Conservation (phyloP, 352 stramenopile species). For the Globisporangium rhizosaccharum region DNA sequence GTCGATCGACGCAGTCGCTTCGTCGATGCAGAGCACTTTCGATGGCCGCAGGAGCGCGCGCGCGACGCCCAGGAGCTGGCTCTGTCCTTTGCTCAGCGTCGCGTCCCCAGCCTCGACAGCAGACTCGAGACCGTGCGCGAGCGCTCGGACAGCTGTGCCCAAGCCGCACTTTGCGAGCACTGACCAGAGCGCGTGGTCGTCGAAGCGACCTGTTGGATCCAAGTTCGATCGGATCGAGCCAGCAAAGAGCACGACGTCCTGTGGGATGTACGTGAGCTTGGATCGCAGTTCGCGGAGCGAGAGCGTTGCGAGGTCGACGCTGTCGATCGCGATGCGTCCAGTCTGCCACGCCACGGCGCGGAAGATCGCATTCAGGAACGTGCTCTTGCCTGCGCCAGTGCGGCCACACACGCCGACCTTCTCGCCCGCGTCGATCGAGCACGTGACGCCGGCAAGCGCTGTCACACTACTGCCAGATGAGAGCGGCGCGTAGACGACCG, state of each 20-base stretch:
- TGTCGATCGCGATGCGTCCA: constrained; percentile 69
- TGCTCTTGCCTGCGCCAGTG: constrained; percentile 89
- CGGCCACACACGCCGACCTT: constrained; percentile 84
- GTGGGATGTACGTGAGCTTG: constrained; percentile 77
- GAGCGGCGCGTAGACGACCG: constrained; percentile 28
- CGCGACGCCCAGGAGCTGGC: constrained; percentile 71
- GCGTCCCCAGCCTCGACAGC: constrained; percentile 33
- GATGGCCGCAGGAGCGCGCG: constrained; percentile 81
- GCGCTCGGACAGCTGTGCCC: constrained; percentile 31
- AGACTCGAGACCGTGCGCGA: constrained; percentile 48
- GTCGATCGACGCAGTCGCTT: constrained; percentile 89
- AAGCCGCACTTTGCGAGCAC: constrained; percentile 43
- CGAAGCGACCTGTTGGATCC: constrained; percentile 40
- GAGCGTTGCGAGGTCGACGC: constrained; percentile 52
- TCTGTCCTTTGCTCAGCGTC: constrained; percentile 70
- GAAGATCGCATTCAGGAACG: constrained; percentile 80
- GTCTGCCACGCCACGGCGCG: constrained; percentile 47
- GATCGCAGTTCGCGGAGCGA: constrained; percentile 59
- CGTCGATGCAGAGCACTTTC: constrained; percentile 93
- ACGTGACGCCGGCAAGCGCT: constrained; percentile 44
- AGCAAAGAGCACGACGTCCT: constrained; percentile 77
- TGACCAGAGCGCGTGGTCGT: constrained; percentile 58
- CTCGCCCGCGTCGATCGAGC: constrained; percentile 39
- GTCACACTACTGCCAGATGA: constrained; percentile 9
- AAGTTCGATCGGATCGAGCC: constrained; percentile 84